A percentile compares a stretch with the other conserved stretches of the same genome.
phyloP scores from a whole-genome alignment of 1,284 basidiomycete genomes.

The Irpex sp. region DNA sequence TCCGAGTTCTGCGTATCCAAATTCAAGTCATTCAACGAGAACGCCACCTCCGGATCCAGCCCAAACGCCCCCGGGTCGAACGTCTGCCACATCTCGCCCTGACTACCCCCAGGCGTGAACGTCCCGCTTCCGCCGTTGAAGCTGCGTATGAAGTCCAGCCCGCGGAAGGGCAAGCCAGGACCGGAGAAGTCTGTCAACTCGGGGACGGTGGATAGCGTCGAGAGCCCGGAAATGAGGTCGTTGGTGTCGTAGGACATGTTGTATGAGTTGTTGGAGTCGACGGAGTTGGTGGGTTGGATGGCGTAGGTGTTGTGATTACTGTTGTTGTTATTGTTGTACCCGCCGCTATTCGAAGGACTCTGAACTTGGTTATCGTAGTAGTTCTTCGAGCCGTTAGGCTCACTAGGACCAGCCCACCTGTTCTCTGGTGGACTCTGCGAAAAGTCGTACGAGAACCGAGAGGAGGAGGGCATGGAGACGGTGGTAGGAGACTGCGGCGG shows the following conservation, averaged over 20 bases:
- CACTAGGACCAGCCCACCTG: constrained; percentile 23
- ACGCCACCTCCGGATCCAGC: constrained; percentile 70
- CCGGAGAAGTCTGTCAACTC: constrained; percentile 60
- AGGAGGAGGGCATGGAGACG: constrained; percentile 33
- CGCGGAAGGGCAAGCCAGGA: constrained; percentile 72
- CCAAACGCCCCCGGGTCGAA: constrained; percentile 71
- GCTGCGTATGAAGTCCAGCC: constrained; percentile 75
- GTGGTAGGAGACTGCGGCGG: constrained; percentile 25
- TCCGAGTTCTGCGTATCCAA: constrained; percentile 19
- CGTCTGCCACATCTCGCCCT: constrained; percentile 68
- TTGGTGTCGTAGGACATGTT: constrained; percentile 32
- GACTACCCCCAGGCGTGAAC: constrained; percentile 45
- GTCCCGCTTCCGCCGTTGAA: constrained; percentile 43
- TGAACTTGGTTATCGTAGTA: constrained; percentile 21
- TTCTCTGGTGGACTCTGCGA: constrained; percentile 24
- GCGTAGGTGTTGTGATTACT: background rate
- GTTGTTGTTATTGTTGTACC: background rate
- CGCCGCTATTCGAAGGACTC: background rate
- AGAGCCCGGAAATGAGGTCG: constrained; percentile 34
- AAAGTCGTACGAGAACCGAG: constrained; percentile 56
- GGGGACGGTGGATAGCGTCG: constrained; percentile 50
- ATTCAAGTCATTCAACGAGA: constrained; percentile 42
- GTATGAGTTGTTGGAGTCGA: constrained; percentile 41
- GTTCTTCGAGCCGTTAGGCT: constrained; percentile 24
- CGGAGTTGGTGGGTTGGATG: constrained; percentile 33